Evolutionary conservation across 1,139 yeast genomes (phyloP).

Genomic region (Starmera stellimalicola): DNA sequence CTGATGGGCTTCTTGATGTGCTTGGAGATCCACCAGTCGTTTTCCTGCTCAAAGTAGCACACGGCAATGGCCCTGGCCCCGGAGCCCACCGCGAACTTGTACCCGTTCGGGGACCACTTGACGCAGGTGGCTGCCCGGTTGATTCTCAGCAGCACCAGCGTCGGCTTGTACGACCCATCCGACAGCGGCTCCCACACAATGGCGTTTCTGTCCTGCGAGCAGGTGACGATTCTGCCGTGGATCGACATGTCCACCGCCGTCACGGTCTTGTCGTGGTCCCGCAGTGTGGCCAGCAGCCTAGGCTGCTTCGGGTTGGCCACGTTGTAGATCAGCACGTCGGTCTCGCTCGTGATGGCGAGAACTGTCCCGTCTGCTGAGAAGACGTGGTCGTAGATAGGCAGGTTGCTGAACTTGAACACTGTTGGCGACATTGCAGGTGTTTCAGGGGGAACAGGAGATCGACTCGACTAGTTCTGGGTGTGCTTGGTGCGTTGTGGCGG

Average conservation of each 20-base stretch:
- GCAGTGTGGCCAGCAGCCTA: conserved; percentile 46
- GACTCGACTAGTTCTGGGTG: conserved; percentile 14
- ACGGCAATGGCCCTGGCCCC: conserved; percentile 92
- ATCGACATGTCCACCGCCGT: conserved; percentile 90
- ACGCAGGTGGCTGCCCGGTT: conserved; percentile 92
- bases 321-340: conserved; percentile 65
- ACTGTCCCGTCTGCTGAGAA: conserved; percentile 61
- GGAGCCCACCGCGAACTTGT: conserved; percentile 94
- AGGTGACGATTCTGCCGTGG: conserved; percentile 87
- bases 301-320: conserved; percentile 36
- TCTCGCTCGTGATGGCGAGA: conserved; percentile 77
- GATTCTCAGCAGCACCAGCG: conserved; percentile 85
- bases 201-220: conserved; percentile 97
- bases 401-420: conserved; percentile 61
- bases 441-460: conserved; percentile 9
- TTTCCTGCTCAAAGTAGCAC: conserved; percentile 91
- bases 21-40: conserved; percentile 99
- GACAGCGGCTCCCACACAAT: conserved; percentile 83
- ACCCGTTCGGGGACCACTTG: conserved; percentile 88
- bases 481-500: not conserved
- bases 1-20: conserved; percentile 90
- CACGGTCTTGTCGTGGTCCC: conserved; percentile 89
- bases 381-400: conserved; percentile 86
- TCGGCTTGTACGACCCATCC: conserved; percentile 67
- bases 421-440: conserved; percentile 9